phyloP scores from a whole-genome alignment of 768 basidiomycete species.

The Chalciporus piperatus region DNA sequence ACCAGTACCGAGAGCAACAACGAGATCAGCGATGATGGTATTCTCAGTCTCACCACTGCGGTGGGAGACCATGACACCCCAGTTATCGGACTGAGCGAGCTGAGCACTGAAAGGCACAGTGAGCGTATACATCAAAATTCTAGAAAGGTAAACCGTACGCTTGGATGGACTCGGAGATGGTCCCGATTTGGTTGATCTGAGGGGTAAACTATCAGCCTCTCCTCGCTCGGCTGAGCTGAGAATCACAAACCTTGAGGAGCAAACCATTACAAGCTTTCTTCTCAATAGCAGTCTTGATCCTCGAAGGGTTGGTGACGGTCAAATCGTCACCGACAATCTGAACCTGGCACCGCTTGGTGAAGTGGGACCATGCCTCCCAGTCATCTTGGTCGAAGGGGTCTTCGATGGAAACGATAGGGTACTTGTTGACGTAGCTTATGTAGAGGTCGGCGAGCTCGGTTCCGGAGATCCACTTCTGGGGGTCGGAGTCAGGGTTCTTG shows the following conservation, averaged over 20 bases:
- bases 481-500: constrained; percentile 99
- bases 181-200: constrained; percentile 97
- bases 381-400: constrained; percentile 99
- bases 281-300: constrained; percentile 98
- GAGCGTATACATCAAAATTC: not conserved
- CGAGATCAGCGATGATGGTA: constrained; percentile 93
- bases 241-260: constrained; percentile 73
- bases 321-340: constrained; percentile 96
- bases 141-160: constrained; percentile 58
- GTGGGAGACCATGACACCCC: constrained; percentile 99
- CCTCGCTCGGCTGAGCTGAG: not conserved
- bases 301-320: constrained; percentile 94
- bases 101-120: constrained; percentile 62
- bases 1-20: constrained; percentile 87
- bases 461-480: constrained; percentile 93
- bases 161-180: constrained; percentile 98
- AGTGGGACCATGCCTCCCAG: constrained; percentile 97
- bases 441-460: constrained; percentile 91
- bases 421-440: constrained; percentile 81
- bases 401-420: constrained; percentile 94
- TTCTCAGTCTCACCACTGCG: constrained; percentile 98
- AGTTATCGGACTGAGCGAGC: constrained; percentile 91
- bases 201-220: constrained; percentile 2
- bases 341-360: constrained; percentile 74
- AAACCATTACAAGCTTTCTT: constrained; percentile 99